A percentile compares a stretch with the other conserved stretches of the same genome.
Evolutionary conservation across 192 early-diverging fungal species (phyloP).

Genomic region (Phlyctochytrium planicorne): DNA sequence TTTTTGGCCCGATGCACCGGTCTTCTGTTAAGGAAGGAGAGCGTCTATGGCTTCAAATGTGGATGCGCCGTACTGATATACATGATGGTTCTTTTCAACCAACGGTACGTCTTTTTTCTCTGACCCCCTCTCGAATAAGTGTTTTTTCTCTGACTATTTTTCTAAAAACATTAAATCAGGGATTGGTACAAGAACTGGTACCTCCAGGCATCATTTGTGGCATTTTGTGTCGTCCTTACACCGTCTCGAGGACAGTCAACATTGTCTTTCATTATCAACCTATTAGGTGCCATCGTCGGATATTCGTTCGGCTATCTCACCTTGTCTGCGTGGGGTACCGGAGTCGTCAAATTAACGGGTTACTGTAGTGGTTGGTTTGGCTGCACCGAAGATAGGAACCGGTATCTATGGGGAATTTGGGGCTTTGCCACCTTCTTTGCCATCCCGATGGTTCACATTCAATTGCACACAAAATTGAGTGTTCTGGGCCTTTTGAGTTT

Average conservation of each 20-base stretch:
- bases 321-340: neutral
- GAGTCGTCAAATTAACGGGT: neutral
- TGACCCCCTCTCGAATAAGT: neutral
- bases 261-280: neutral
- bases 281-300: neutral
- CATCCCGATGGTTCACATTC: conserved; percentile 6
- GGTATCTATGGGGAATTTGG: neutral
- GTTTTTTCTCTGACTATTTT: neutral
- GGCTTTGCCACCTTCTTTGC: neutral
- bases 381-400: too few species aligned
- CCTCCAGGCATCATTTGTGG: neutral
- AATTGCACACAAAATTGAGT: neutral
- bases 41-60: neutral
- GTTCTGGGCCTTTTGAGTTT: neutral
- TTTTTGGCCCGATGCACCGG: too few species aligned
- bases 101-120: too few species aligned
- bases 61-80: neutral
- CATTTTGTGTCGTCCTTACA: conserved; percentile 4
- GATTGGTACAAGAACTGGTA: conserved; percentile 16
- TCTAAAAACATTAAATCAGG: too few species aligned
- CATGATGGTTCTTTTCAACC: neutral
- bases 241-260: conserved; percentile 6
- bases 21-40: neutral
- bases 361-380: neutral
- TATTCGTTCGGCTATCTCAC: neutral